Base-by-base conservation (phyloP, 2,329 filamentous ascomycete species). In the Sclerotinia trifoliorum region DNA sequence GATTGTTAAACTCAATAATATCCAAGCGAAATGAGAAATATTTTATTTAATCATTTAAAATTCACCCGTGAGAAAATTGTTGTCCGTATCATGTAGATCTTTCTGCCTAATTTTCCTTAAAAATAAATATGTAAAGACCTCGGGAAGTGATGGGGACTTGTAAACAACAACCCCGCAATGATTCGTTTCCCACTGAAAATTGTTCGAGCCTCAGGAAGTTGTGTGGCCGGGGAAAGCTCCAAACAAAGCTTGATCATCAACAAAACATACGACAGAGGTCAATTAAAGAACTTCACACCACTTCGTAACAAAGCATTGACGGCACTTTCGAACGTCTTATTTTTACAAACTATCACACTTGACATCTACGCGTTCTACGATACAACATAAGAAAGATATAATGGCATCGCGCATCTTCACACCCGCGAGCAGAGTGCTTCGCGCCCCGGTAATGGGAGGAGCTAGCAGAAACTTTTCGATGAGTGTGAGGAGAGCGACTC, bases 331-430 rank as follows among this genome's bases (percentile, higher is more conserved):
- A 58, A 42, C 52, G 13, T n/a, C 42, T 26, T 13, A n/a, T 11
- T 19, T 35, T 35, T 13, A 21, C 29, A 55, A 13, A 55, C 19
- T n/a, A 35, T 60, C 56, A 44, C 42, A 11, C 56, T 39, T 32
- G 13, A 26, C n/a, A 57, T 8, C 39, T 24, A 7, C 54, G 21
- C 39, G n/a, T 17, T 35, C 54, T 13, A 24, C 44, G 32, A 42
- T 19, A 52, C 21, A 46, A 26, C 11, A 52, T 15, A 39, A n/a
- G 21, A 49, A 29, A 48, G 19, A 26, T 4, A 73, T 60, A 65
- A 84, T 84, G 82, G 80, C 81, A 71, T 80, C 80, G 67, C 80
- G 79, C 70, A 68, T 81, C 67, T 75, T 83, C 67, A 73, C 77
- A 65, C 77, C 79, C 70, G 77, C 78, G 68, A 76, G 80, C 72